These are phyloP conservation scores for Citrus inodora DNA, from an alignment of 345 rosid species.

Conservation along the genomic window DNA sequence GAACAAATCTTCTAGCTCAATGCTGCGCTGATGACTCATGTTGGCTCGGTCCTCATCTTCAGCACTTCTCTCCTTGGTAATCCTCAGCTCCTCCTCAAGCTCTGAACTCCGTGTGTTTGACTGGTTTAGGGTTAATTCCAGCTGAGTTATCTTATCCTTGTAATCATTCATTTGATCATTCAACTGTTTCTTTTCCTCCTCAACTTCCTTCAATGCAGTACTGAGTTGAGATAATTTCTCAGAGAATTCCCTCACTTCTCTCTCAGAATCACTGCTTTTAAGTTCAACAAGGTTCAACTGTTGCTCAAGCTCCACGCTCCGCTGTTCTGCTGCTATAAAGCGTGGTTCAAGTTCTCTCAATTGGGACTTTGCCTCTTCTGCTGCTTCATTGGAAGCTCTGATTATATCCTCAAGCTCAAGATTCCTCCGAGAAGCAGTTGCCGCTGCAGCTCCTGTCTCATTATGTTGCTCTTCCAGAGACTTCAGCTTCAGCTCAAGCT, in stretches of 20 bases:
- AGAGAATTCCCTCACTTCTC: slow-evolving; percentile 50
- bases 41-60: slow-evolving; percentile 71
- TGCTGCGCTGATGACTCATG: slow-evolving; percentile 58
- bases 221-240: slow-evolving; percentile 56
- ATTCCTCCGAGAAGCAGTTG: slow-evolving; percentile 65
- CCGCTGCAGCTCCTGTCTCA: slow-evolving; percentile 60
- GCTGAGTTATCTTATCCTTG: slow-evolving; percentile 41
- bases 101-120: slow-evolving; percentile 40
- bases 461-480: slow-evolving; percentile 60
- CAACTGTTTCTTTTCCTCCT: slow-evolving; percentile 56
- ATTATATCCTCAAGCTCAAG: slow-evolving; percentile 68
- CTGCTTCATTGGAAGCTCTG: slow-evolving; percentile 52
- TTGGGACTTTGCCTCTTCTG: slow-evolving; percentile 61
- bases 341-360: slow-evolving; percentile 63
- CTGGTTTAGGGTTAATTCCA: slow-evolving; percentile 59
- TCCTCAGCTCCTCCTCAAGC: slow-evolving; percentile 63
- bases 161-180: slow-evolving; percentile 43
- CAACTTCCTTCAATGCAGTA: slow-evolving; percentile 41
- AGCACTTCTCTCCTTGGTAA: slow-evolving; percentile 44
- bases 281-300: slow-evolving; percentile 49
- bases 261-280: slow-evolving; percentile 53
- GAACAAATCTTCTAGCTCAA: slow-evolving; percentile 61
- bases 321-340: slow-evolving; percentile 63
- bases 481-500: slow-evolving; percentile 72
- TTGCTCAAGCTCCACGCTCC: slow-evolving; percentile 71